These are phyloP conservation scores for Neurospora sp. DNA, from an alignment of 495 filamentous ascomycete genomes.

Conservation along the genomic window DNA sequence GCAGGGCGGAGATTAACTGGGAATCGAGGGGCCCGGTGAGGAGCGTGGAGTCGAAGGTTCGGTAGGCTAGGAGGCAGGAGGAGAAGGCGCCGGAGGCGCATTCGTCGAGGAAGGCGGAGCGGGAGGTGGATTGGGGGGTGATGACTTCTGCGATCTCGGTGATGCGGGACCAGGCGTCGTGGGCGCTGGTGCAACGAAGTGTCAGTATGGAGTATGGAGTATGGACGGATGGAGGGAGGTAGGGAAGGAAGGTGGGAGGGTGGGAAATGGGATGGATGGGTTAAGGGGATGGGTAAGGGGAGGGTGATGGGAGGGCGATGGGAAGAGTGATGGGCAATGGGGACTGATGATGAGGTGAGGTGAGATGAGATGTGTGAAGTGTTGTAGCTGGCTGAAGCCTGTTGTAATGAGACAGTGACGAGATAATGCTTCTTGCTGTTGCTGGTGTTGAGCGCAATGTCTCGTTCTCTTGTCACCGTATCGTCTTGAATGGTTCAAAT, in stretches of 20 bases:
- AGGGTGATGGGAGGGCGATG: neutral
- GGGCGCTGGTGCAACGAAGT: slow-evolving; percentile 13
- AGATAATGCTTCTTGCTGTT: no score
- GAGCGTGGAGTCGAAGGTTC: slow-evolving; percentile 58
- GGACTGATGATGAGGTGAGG: no score
- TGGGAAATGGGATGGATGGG: neutral
- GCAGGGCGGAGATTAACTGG: slow-evolving; percentile 53
- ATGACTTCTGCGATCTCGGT: neutral
- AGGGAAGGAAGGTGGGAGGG: neutral
- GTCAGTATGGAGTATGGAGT: no score
- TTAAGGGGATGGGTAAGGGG: neutral
- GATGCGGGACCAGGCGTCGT: slow-evolving; percentile 10
- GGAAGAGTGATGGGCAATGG: no score
- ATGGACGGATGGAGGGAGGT: neutral
- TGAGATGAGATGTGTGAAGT: no score
- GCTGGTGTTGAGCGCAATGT: no score
- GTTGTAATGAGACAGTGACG: no score
- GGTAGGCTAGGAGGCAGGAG: slow-evolving; percentile 58
- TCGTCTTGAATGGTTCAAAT: no score
- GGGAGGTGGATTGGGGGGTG: neutral
- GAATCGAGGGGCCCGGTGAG: slow-evolving; percentile 59
- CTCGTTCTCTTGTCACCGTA: no score
- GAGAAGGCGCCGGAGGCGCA: slow-evolving; percentile 57
- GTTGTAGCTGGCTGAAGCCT: no score
- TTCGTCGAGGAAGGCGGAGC: slow-evolving; percentile 55